phyloP scores from a whole-genome alignment of 352 stramenopile species.

The Phytophthora kernoviae region DNA sequence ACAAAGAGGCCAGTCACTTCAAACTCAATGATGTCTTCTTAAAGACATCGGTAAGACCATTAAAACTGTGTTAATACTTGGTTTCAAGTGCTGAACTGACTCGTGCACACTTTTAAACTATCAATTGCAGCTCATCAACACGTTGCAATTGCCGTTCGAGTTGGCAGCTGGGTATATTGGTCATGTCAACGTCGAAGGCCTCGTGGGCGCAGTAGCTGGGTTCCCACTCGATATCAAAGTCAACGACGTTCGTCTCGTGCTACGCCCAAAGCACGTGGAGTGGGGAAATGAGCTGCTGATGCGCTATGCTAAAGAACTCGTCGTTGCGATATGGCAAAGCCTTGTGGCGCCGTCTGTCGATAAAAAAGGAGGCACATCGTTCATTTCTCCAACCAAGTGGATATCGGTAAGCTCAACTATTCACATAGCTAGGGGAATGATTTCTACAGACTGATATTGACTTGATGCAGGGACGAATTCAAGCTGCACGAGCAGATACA shows the following conservation, averaged over 20 bases:
- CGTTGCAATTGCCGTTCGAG: slow-evolving; percentile 68
- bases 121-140: slow-evolving; percentile 54
- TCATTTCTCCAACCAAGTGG: slow-evolving; percentile 69
- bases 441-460: not conserved
- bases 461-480: slow-evolving; percentile 45
- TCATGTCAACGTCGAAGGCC: slow-evolving; percentile 66
- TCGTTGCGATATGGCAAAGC: slow-evolving; percentile 63
- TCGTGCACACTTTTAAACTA: not conserved
- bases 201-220: slow-evolving; percentile 60
- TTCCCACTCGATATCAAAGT: slow-evolving; percentile 58
- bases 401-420: slow-evolving; percentile 37
- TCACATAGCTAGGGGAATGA: not conserved
- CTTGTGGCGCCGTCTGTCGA: slow-evolving; percentile 34
- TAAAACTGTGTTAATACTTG: not conserved
- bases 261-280: slow-evolving; percentile 57
- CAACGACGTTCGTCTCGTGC: slow-evolving; percentile 65
- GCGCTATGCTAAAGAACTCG: slow-evolving; percentile 70
- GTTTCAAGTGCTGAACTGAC: not conserved
- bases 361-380: slow-evolving; percentile 33
- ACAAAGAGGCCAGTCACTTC: slow-evolving; percentile 69
- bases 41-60: slow-evolving; percentile 47
- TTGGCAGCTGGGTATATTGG: slow-evolving; percentile 69
- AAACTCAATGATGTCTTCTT: slow-evolving; percentile 67
- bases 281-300: slow-evolving; percentile 75
- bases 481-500: slow-evolving; percentile 55